A percentile compares a stretch with the other conserved stretches of the same genome.
These are phyloP conservation scores for Arachnomyces sp. DNA, from an alignment of 2,329 filamentous ascomycete genomes.

Conservation along the genomic window DNA sequence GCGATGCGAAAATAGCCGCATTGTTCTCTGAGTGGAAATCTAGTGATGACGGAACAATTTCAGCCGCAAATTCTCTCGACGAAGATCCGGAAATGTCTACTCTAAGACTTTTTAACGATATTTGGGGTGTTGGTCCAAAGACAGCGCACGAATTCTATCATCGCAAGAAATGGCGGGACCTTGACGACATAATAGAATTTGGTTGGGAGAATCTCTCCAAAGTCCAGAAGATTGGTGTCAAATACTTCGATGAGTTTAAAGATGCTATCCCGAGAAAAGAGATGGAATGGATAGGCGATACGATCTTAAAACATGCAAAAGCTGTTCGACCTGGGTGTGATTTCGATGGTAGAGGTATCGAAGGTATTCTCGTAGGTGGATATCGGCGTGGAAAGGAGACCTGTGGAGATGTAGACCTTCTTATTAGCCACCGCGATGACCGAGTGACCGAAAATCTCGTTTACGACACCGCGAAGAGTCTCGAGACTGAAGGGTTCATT, in stretches of 20 bases:
- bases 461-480: constrained; percentile 58
- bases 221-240: constrained; percentile 87
- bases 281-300: constrained; percentile 59
- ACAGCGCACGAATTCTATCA: constrained; percentile 77
- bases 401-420: constrained; percentile 76
- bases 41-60: constrained; percentile 48
- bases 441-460: constrained; percentile 62
- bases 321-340: constrained; percentile 45
- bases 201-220: constrained; percentile 69
- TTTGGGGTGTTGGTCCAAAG: constrained; percentile 84
- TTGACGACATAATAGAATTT: constrained; percentile 78
- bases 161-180: constrained; percentile 66
- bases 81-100: constrained; percentile 57
- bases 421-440: constrained; percentile 72
- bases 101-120: constrained; percentile 66
- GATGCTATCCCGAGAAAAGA: constrained; percentile 64
- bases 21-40: constrained; percentile 70
- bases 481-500: constrained; percentile 64
- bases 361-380: constrained; percentile 65
- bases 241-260: constrained; percentile 83
- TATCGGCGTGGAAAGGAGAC: constrained; percentile 69
- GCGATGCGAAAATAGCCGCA: constrained; percentile 68
- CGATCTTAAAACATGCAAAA: constrained; percentile 61
- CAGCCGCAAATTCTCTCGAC: constrained; percentile 58
- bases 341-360: constrained; percentile 38